Base-by-base conservation (phyloP, 140 eudicot genomes). In the Bidens hawaiensis region DNA sequence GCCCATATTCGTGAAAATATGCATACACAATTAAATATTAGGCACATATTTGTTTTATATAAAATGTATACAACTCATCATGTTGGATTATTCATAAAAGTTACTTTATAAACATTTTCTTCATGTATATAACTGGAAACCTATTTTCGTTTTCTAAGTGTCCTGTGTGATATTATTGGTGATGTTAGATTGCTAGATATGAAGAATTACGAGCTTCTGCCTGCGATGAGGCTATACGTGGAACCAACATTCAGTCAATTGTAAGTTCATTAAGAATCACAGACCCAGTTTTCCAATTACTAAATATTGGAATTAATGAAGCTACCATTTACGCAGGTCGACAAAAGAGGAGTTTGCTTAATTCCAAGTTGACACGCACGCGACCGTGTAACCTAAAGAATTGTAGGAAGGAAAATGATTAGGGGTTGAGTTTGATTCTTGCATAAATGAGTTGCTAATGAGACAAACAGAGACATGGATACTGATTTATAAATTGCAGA, bases 131-230 rank as follows among this genome's bases (percentile, higher is more conserved):
- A 61, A 51, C 70, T 63, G 8, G 13, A 14, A 60, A 8, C 3
- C 6, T 17, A 23, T 63, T 16, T 52, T 33, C 12, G 19, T 27
- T 41, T 27, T n/a, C 62, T 49, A 80, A 94, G 99, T 70, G 89
- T 86, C 60, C 88, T 94, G 24, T 94, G 99, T 78, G 99, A 94
- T 64, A 83, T 94, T 71, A 72, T 70, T 73, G 97, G 99, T n/a
- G 99, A 94, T 75, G 38, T 83, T 47, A 94, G n/a, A n/a, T n/a
- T n/a, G n/a, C n/a, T n/a, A n/a, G 99, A 81, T 85, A 33, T 62
- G 99, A 94, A 73, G 99, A 94, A 75, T 68, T 94, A 79, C 86
- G 95, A 58, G 88, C 88, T 57, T 42, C 68, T 45, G 95, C 95
- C 17, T 94, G 85, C 73, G 94, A 81, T 64, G 99, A 94, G 38